phyloP scores from a whole-genome alignment of 2,329 filamentous ascomycete species.

The Grosmannia serpens region DNA sequence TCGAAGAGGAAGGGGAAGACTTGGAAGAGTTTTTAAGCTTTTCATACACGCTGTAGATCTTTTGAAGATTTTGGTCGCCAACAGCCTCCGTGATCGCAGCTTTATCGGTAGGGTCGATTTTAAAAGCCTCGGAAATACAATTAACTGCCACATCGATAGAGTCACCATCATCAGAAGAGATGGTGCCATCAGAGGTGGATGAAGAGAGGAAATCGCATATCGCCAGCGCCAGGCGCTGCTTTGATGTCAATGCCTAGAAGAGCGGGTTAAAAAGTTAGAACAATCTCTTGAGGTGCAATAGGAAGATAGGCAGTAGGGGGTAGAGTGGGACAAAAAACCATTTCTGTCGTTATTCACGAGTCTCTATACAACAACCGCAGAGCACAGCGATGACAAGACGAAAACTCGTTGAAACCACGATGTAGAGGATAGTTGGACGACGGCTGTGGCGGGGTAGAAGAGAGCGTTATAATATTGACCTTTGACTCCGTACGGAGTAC shows the following conservation, averaged over 20 bases:
- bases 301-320: background rate
- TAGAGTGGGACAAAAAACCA: background rate
- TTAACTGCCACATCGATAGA: constrained; percentile 88
- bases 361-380: background rate
- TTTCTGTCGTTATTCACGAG: background rate
- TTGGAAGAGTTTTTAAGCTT: constrained; percentile 59
- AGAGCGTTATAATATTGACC: background rate
- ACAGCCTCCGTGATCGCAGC: constrained; percentile 64
- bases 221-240: constrained; percentile 87
- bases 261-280: background rate
- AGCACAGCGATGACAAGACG: background rate
- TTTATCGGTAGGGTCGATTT: constrained; percentile 74
- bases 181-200: constrained; percentile 77
- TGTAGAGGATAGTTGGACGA: background rate
- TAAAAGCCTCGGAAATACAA: constrained; percentile 92
- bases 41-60: constrained; percentile 94
- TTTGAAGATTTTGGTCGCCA: constrained; percentile 74
- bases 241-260: constrained; percentile 35
- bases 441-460: background rate
- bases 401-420: background rate
- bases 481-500: background rate
- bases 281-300: background rate
- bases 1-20: constrained; percentile 17
- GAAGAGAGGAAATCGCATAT: constrained; percentile 90
- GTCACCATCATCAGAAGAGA: constrained; percentile 79